phyloP scores from a whole-genome alignment of 2,329 filamentous ascomycete genomes.

The Aspergillus felis region DNA sequence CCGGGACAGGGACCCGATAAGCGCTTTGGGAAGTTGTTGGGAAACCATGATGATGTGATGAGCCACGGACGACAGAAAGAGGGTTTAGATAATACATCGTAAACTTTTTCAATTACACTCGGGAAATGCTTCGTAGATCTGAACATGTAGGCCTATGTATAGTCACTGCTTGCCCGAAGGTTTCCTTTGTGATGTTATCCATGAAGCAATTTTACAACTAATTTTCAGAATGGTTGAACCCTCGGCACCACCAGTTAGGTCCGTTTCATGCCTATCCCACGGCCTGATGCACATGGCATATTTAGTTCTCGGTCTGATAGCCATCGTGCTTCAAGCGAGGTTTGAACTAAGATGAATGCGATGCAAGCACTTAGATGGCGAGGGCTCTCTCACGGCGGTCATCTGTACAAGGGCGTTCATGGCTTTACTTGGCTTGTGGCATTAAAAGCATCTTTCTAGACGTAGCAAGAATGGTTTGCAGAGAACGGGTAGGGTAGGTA shows the following conservation, averaged over 20 bases:
- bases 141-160: background rate
- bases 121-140: background rate
- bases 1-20: conserved; percentile 11
- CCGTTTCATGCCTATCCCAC: background rate
- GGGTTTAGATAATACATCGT: background rate
- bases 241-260: background rate
- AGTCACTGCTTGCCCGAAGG: background rate
- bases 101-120: background rate
- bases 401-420: background rate
- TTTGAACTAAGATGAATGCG: background rate
- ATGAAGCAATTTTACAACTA: background rate
- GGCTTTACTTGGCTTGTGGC: background rate
- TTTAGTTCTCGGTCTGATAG: background rate
- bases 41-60: background rate
- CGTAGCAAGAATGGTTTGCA: background rate
- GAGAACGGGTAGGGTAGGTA: background rate
- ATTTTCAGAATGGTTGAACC: background rate
- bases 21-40: background rate
- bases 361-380: background rate
- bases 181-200: background rate
- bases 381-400: no score
- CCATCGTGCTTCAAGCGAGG: background rate
- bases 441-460: background rate
- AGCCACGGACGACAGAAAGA: background rate
- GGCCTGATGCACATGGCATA: background rate